A percentile compares a stretch with the other conserved stretches of the same genome.
Evolutionary conservation across 108 stramenopile genomes (phyloP).

Genomic region (Pseudonitzschia delicatissima): DNA sequence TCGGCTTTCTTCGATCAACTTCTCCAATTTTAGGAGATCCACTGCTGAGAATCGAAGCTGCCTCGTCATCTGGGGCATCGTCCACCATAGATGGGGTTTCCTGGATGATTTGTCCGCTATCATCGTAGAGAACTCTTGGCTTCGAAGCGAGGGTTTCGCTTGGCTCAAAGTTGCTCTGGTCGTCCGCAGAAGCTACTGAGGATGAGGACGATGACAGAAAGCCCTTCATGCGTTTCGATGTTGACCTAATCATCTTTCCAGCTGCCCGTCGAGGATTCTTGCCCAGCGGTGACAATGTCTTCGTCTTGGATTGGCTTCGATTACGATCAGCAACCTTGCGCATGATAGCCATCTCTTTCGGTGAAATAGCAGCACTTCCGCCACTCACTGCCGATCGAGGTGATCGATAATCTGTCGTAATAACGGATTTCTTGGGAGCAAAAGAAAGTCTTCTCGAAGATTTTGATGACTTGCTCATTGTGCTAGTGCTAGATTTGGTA

Average conservation of each 20-base stretch:
- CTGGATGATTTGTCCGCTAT: neutral
- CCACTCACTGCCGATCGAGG: neutral
- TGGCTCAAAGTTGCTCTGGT: neutral
- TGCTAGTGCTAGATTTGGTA: neutral
- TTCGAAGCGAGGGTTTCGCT: neutral
- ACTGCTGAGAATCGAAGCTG: no score
- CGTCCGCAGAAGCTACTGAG: neutral
- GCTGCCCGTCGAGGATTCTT: neutral
- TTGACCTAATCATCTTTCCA: no score
- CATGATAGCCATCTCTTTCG: constrained; percentile 22
- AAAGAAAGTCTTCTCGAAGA: constrained; percentile 7
- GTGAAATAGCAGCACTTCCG: constrained; percentile 4
- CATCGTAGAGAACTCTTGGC: neutral
- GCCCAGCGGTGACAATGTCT: neutral
- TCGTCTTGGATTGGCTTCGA: constrained; percentile 9
- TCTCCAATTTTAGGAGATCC: neutral
- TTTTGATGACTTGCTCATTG: no score
- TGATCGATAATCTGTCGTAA: neutral
- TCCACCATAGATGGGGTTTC: no score
- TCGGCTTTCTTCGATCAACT: neutral
- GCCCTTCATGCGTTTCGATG: neutral
- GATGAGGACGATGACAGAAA: neutral
- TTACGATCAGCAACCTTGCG: constrained; percentile 25
- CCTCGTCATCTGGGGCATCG: no score
- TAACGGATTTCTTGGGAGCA: constrained; percentile 2